Base-by-base conservation (phyloP, 768 basidiomycete genomes). In the Trichaptum fuscoviolaceum region DNA sequence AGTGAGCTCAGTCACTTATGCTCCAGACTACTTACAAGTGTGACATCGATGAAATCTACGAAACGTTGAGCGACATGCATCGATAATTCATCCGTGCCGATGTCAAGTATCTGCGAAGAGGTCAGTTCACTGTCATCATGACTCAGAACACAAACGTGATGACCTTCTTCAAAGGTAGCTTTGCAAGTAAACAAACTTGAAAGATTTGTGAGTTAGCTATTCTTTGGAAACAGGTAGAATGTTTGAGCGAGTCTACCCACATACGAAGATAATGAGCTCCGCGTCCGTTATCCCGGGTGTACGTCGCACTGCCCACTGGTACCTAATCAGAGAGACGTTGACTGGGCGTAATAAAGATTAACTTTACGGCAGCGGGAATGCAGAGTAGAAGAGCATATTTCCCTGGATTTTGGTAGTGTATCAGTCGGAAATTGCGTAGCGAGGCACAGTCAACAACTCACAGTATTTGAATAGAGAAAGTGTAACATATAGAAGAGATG, bases 31-130 rank as follows among this genome's bases (percentile, higher is more conserved):
- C 74, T 66, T 58, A 92, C 90, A 69, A 93, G 78, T 17, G 93
- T 95, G 25, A 93, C 93, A 76, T 95, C 95, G 65, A 95, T 74
- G 2, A 95, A 82, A 57, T 92, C 93, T 2, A 92, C 92, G 12
- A 93, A 77, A 1, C 92, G 92, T 75, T 92, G 89, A 1, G 92
- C 93, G 1, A 94, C 87, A 35, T 92, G 86, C 65, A 93, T 72
- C 3, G 93, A 91, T 20, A 95, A 70, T 69, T 95, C 91, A 67
- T 95, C 93, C 0, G 93, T 95, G 0, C 91, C 92, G 72, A 93
- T 94, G 0, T 87, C 89, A 1, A 95, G 81, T 6, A 94, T 76
- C 89, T 92, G 42, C 12, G 42, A 52, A 12, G 10, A 12, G 20
- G 2, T 52, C 20, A 20, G 20, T 20, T 52, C 42, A 20, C 15